Percentiles rank a stretch among this genome's conserved stretches.
Evolutionary conservation across 805 yeast genomes (phyloP).

Genomic region (Ogataea wickerhamii): DNA sequence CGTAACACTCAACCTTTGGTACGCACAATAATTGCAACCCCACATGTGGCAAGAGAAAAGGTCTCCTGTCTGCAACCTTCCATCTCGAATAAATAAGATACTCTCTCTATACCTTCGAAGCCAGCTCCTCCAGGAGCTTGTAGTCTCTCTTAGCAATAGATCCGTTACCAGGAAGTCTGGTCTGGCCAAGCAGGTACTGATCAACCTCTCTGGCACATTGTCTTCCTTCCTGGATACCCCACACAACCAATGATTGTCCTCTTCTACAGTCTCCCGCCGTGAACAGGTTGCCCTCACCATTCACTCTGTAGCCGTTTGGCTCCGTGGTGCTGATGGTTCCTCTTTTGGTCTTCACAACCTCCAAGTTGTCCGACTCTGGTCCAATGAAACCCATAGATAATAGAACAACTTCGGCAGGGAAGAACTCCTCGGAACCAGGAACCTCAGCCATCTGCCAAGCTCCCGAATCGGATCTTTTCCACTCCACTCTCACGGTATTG

Average conservation of each 20-base stretch:
- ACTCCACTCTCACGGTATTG: constrained; percentile 94
- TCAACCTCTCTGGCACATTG: constrained; percentile 97
- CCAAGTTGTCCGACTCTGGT: constrained; percentile 81
- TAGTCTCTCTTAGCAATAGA: constrained; percentile 84
- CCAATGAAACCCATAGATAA: constrained; percentile 98
- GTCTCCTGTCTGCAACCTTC: too few species aligned
- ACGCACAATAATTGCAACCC: too few species aligned
- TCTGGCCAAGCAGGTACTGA: constrained; percentile 65
- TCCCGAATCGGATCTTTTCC: constrained; percentile 93
- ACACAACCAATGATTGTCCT: constrained; percentile 95
- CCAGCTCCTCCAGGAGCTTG: constrained; percentile 71
- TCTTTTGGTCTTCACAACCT: constrained; percentile 66
- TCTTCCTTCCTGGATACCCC: constrained; percentile 99
- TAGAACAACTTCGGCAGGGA: constrained; percentile 91
- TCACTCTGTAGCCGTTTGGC: constrained; percentile 64
- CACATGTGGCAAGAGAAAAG: too few species aligned
- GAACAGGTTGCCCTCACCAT: constrained; percentile 62
- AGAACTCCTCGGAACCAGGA: constrained; percentile 90
- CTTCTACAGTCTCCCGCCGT: constrained; percentile 99
- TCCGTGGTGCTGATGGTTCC: constrained; percentile 75
- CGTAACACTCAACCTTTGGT: too few species aligned
- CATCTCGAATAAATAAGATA: not conserved
- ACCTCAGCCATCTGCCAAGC: constrained; percentile 99
- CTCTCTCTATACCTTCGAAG: constrained; percentile 48
- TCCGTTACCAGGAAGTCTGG: constrained; percentile 91